Conservation (phyloP, 2,329 filamentous ascomycete genomes). For the Scedosporium aurantiacum region DNA sequence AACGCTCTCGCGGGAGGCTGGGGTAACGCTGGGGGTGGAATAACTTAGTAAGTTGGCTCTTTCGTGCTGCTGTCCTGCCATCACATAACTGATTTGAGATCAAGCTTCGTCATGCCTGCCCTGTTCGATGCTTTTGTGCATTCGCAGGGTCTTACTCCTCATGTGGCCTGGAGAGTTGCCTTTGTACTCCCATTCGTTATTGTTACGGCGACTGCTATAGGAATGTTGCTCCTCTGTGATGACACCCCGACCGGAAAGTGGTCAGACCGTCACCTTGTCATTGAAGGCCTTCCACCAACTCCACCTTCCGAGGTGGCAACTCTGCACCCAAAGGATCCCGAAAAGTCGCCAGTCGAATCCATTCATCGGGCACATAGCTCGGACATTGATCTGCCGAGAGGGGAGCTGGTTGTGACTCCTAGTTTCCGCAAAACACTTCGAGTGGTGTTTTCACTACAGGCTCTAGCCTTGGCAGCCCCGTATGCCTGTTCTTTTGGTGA, state of each 20-base stretch:
- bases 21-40: constrained; percentile 79
- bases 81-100: background rate
- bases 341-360: background rate
- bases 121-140: constrained; percentile 67
- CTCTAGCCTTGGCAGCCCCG: constrained; percentile 40
- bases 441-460: constrained; percentile 41
- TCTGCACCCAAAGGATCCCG: background rate
- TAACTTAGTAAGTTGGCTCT: constrained; percentile 37
- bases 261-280: constrained; percentile 39
- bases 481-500: constrained; percentile 48
- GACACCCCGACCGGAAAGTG: constrained; percentile 78
- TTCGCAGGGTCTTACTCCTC: constrained; percentile 45
- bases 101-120: constrained; percentile 39
- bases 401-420: constrained; percentile 45
- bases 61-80: background rate
- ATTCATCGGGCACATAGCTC: constrained; percentile 23
- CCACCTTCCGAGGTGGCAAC: background rate
- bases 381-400: constrained; percentile 42
- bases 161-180: constrained; percentile 71
- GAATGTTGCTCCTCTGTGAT: constrained; percentile 61
- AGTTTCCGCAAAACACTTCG: constrained; percentile 34
- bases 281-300: background rate
- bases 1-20: constrained; percentile 78
- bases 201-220: constrained; percentile 45
- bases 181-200: constrained; percentile 79